Conservation (phyloP, 345 rosid genomes). For the Linum usitatissimum region DNA sequence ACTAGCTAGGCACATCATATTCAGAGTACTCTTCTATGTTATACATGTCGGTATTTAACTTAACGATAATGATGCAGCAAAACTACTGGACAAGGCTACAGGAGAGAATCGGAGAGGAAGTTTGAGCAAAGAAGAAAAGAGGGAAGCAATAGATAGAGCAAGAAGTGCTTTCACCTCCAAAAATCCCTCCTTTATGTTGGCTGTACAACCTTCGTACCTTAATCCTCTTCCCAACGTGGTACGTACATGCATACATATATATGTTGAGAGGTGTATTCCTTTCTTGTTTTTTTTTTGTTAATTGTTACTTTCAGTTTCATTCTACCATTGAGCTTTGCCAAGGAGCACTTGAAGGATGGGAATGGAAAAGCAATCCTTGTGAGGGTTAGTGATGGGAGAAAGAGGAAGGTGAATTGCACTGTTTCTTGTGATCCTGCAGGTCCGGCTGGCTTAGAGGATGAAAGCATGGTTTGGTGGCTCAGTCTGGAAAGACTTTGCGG, state of each 20-base stretch:
- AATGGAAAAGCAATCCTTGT: not conserved
- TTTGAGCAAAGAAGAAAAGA: not conserved
- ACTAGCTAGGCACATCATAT: too few relatives aligned
- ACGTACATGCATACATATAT: not conserved
- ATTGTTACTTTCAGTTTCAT: not conserved
- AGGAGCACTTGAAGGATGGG: not conserved
- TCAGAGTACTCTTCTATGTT: too few relatives aligned
- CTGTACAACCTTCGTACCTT: not conserved
- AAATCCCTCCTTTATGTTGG: not conserved
- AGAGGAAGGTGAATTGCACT: not conserved
- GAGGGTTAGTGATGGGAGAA: not conserved
- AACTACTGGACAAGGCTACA: not conserved
- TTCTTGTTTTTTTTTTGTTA: too few relatives aligned
- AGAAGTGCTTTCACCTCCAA: not conserved
- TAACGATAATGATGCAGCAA: not conserved
- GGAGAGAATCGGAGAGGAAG: not conserved
- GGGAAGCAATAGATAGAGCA: not conserved
- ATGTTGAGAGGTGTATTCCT: not conserved
- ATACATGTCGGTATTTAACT: too few relatives aligned
- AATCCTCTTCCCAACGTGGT: not conserved
- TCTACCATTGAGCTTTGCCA: not conserved
- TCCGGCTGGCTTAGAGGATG: too few relatives aligned
- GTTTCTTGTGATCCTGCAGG: too few relatives aligned
- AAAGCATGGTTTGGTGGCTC: too few relatives aligned
- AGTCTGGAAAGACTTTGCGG: too few relatives aligned